Evolutionary conservation across 805 yeast genomes (phyloP), one percentile per base, ranked within the genome.

Genomic region (Wickerhamomyces alni): DNA sequence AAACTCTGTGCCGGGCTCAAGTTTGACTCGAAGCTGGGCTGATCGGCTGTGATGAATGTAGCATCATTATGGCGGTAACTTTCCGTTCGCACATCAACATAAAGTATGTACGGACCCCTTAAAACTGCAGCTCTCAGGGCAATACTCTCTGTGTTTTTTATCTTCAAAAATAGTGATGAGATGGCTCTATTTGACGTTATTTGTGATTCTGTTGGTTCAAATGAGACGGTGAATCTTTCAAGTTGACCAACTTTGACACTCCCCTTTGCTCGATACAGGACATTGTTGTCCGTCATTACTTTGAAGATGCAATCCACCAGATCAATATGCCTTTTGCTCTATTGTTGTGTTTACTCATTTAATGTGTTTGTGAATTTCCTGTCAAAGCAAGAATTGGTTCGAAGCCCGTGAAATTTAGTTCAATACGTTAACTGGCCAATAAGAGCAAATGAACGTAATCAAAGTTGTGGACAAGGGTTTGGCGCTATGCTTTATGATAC

Each of bases 71-170:
- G 77, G 35, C 74, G 68, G 50, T 72, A 85, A 8, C 75, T 80
- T 3, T 57, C 67, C 0, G 78, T 62, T 37, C 77, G 62, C 26
- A 86, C 75, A 58, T 85, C 94, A 30, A 77, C 82, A 53, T 85
- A 85, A 1, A 85, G 50, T n/a, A 78, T 69, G 48, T 73, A 84
- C 0, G 95, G 95, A 0, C 91, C 95, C 41, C 84, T 75, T 15
- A 85, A 57, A 48, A 75, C 80, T 0, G 87, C 89, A 0, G 94
- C 89, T 38, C 91, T 58, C 40, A 76, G 47, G 0, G 84, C 70
- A 1, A 80, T 47, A 48, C 75, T 74, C 48, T 82, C 87, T 4
- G 63, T 66, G 54, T 84, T 84, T 47, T 74, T 73, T n/a, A 84
- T 64, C 43, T 72, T 74, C 17, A 83, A 59, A 71, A 74, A 80